phyloP scores from a whole-genome alignment of 139 green algal genomes.

The Tetradesmus obliquus region DNA sequence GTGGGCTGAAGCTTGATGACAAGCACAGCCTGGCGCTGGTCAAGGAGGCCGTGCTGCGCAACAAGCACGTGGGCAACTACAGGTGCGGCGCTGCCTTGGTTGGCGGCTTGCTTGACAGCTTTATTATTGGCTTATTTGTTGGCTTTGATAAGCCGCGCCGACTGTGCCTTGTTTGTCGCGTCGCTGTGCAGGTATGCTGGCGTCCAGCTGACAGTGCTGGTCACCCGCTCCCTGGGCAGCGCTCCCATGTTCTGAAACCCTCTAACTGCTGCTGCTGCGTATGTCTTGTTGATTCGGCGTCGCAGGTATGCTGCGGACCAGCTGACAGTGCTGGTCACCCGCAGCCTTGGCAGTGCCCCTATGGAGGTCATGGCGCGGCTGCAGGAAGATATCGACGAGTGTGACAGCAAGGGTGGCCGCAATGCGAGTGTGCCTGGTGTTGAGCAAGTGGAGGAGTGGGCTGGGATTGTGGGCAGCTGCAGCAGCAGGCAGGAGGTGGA shows the following conservation, averaged over 20 bases:
- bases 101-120: neutral
- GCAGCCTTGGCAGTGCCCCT: conserved; percentile 30
- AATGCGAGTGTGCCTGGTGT: conserved; percentile 45
- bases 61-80: conserved; percentile 58
- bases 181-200: conserved; percentile 49
- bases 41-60: conserved; percentile 56
- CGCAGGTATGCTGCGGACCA: conserved; percentile 56
- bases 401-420: conserved; percentile 44
- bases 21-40: conserved; percentile 55
- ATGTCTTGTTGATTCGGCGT: neutral
- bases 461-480: conserved; percentile 33
- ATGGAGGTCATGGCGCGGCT: conserved; percentile 40
- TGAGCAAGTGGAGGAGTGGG: conserved; percentile 54
- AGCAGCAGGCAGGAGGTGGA: conserved; percentile 48
- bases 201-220: conserved; percentile 48
- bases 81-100: conserved; percentile 28
- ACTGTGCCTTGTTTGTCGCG: neutral
- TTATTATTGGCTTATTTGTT: too few species aligned
- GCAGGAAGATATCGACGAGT: conserved; percentile 55
- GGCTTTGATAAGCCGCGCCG: too few species aligned
- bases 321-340: conserved; percentile 47
- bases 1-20: conserved; percentile 52
- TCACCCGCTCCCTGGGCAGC: conserved; percentile 37
- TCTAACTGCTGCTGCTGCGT: neutral
- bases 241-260: neutral